These are phyloP conservation scores for Fraxinus baroniana DNA, from an alignment of 305 asterid genomes.

Conservation along the genomic window DNA sequence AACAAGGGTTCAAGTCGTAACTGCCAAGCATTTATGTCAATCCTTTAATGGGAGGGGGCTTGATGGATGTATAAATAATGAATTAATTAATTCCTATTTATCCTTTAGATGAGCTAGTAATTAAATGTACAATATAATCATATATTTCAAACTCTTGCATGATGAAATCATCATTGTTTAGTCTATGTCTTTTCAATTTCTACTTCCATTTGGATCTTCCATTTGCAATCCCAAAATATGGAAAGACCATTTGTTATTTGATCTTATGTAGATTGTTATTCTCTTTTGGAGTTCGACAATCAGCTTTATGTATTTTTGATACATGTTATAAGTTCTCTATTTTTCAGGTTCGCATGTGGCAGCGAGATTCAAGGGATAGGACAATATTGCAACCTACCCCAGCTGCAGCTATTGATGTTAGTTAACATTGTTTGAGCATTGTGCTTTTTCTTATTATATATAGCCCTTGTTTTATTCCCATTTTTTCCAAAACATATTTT, in stretches of 20 bases:
- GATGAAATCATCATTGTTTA: neutral
- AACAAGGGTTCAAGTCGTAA: neutral
- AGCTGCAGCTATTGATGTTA: slow-evolving; percentile 93
- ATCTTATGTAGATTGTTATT: neutral
- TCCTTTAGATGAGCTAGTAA: neutral
- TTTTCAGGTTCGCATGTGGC: slow-evolving; percentile 90
- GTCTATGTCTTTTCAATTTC: slow-evolving; percentile 5
- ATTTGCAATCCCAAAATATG: slow-evolving; percentile 13
- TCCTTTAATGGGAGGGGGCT: neutral
- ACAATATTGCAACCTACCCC: slow-evolving; percentile 90
- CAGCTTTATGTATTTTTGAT: neutral
- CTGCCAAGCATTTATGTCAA: neutral
- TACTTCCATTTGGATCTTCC: slow-evolving; percentile 16
- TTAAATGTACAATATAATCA: neutral
- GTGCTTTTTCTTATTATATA: neutral
- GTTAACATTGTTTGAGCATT: slow-evolving; percentile 32
- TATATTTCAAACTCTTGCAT: neutral
- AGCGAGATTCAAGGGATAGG: slow-evolving; percentile 86
- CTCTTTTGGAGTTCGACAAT: slow-evolving; percentile 3
- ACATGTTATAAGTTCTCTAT: slow-evolving; percentile 16
- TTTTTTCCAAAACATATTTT: neutral
- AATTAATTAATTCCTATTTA: neutral
- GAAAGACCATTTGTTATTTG: slow-evolving; percentile 18
- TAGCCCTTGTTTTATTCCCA: neutral
- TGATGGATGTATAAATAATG: neutral